Evolutionary conservation across 129 eudicot species (phyloP), one percentile per base, ranked within the genome.

Genomic region (Silybum marianum): DNA sequence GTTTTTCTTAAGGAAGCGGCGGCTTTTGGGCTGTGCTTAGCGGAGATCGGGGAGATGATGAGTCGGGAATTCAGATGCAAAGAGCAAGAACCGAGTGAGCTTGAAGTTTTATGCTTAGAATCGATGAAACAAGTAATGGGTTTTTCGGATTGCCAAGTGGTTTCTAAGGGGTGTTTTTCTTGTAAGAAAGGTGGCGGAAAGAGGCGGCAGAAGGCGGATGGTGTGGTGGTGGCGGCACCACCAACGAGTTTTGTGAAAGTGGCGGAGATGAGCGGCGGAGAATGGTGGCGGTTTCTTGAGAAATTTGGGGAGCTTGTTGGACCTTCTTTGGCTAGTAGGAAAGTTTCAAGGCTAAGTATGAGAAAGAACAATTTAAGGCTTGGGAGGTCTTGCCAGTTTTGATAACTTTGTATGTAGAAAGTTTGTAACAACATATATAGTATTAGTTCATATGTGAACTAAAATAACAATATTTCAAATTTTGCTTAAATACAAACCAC

Each of bases 31-130:
- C 88, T 91, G 18, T 84, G 91, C 78, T 78, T 91, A 78, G 90
- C 90, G 19, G 93, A 91, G 75, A 91, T 91, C 2, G 97, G 97
- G 1, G 89, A 84, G 83, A 92, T 89, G 92, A 92, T 92, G 93
- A 92, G 92, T 39, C 81, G 97, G 67, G 90, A 90, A 84, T 89
- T 82, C 12, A 80, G 85, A 40, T 48, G 85, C 71, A 78, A 79
- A 28, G 90, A 88, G 54, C 89, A 91, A 79, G 90, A 86, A 39
- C 91, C 93, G 14, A 91, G 97, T 85, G 93, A 89, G 80, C 89
- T 91, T 36, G 93, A 91, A 79, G 74, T 78, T 65, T 19, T 88
- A 9, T 91, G 91, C 81, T 38, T 92, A 25, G 93, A 89, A 68
- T 90, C 92, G 16, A 81, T 85, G 73, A 84, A 54, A 65, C 74